Base-by-base conservation (phyloP, 805 yeast genomes). In the Clavispora santaluciae region DNA sequence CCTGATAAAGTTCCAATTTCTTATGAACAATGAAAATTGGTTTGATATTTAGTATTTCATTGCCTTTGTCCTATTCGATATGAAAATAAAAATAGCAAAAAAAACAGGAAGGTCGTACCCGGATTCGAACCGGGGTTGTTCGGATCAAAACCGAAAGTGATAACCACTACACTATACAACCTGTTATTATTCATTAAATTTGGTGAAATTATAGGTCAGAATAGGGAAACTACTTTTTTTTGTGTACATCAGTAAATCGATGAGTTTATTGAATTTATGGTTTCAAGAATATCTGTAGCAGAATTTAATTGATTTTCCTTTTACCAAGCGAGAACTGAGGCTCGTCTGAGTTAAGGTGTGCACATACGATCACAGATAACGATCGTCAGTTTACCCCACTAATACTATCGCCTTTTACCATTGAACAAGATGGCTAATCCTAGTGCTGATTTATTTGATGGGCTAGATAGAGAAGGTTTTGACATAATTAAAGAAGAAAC, bases 111-210 rank as follows among this genome's bases (percentile, higher is more conserved):
- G 85, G 84, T 78, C 86, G 73, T 76, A 75, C 85, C 85, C 85
- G 85, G 85, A 78, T 78, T 80, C 85, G 86, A 80, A 80, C 85
- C 79, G 85, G 84, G 84, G 85, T 80, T 78, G 79, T 70, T 64
- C 77, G 85, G 85, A 80, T 79, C 86, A 79, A 76, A 79, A 79
- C 84, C 85, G 77, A 78, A 72, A 70, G 86, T 79, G 84, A 79
- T 79, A 77, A 79, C 84, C 84, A 77, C 84, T 79, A 79, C 84
- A 79, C 85, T 78, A 79, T 76, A 76, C 68, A 63, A 65, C 70
- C 70, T 3, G 22, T 38, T 31, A 17, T 29, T 38, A 17, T 2
- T 10, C 1, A 13, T 4, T 17, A 6, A n/a, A 20, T 2, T 2
- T n/a, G 20, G 22, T 12, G 5, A 22, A 25, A 3, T 10, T 10